Evolutionary conservation across 1,284 basidiomycete genomes (phyloP).

Genomic region (Sporisorium scitamineum): DNA sequence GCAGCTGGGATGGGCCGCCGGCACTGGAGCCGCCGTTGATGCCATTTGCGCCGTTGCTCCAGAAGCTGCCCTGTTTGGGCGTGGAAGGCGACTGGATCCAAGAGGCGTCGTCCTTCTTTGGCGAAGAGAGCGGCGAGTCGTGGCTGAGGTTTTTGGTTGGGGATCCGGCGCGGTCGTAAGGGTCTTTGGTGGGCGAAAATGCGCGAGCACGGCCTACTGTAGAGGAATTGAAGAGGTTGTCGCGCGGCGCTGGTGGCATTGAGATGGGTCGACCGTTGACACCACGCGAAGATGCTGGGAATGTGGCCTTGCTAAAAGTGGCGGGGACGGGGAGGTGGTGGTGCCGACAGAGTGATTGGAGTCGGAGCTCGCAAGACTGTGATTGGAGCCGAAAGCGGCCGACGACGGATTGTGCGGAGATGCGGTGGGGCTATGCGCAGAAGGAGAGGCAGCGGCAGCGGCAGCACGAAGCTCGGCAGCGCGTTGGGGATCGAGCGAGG

Average conservation of each 20-base stretch:
- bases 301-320: constrained; percentile 46
- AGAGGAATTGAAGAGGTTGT: constrained; percentile 38
- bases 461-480: constrained; percentile 47
- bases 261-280: constrained; percentile 51
- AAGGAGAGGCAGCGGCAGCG: constrained; percentile 15
- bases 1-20: constrained; percentile 52
- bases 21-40: constrained; percentile 8
- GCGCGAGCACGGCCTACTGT: constrained; percentile 39
- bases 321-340: constrained; percentile 25
- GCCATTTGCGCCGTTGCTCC: constrained; percentile 41
- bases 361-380: constrained; percentile 31
- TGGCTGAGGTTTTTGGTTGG: constrained; percentile 48
- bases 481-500: constrained; percentile 54
- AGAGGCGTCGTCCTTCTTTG: constrained; percentile 54
- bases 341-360: constrained; percentile 35
- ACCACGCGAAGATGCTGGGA: constrained; percentile 33
- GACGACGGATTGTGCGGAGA: constrained; percentile 15
- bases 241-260: constrained; percentile 61
- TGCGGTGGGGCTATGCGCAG: constrained; percentile 19
- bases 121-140: constrained; percentile 46
- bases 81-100: constrained; percentile 55
- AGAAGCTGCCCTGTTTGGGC: constrained; percentile 55
- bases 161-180: constrained; percentile 31
- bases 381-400: constrained; percentile 41
- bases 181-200: constrained; percentile 49